Evolutionary conservation across 352 stramenopile species (phyloP), one percentile per base, ranked within the genome.

Genomic region (Globisporangium mamillatum): DNA sequence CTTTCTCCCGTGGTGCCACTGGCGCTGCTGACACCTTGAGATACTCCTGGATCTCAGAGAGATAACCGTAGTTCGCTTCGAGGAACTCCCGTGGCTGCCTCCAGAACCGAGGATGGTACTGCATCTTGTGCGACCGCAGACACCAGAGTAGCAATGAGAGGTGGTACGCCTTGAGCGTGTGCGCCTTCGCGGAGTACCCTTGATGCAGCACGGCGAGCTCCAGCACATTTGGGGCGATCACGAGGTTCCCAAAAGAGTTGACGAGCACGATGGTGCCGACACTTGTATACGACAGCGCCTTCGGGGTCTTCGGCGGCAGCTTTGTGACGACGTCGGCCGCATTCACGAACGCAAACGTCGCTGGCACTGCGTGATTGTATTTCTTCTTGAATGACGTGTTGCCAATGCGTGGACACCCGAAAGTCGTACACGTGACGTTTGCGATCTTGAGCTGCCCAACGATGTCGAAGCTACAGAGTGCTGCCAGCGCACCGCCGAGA

Each of bases 271-370:
- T 62, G 22, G 66, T 78, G 24, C 75, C 78, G n/a, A 86, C 75
- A 8, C 60, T 68, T 7, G 71, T 67, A 48, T 81, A 84, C 60
- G 76, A 81, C 44, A 75, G 66, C 27, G 76, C 74, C 22, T 79
- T 79, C 4, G 74, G 69, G 4, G 74, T 79, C 62, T 79, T 74
- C n/a, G 74, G 76, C 0, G 74, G 74, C 36, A 83, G 65, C 63
- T 83, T 83, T 36, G 76, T 81, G 34, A 81, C 69, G 29, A 81
- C 55, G 27, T 86, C 75, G 0, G 70, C 68, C 16, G 75, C 70
- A 34, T 86, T 82, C 36, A 84, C 69, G 46, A 86, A 77, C 22
- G 72, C 72, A 66, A 79, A 84, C 22, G 75, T 77, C 5, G 75
- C 73, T 14, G 79, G 75, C 12, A 84, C 73, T 0, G 63, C 55